A percentile compares a stretch with the other conserved stretches of the same genome.
These are phyloP conservation scores for Chytriomyces hyalinus DNA, from an alignment of 192 early-diverging fungal species.

Conservation along the genomic window DNA sequence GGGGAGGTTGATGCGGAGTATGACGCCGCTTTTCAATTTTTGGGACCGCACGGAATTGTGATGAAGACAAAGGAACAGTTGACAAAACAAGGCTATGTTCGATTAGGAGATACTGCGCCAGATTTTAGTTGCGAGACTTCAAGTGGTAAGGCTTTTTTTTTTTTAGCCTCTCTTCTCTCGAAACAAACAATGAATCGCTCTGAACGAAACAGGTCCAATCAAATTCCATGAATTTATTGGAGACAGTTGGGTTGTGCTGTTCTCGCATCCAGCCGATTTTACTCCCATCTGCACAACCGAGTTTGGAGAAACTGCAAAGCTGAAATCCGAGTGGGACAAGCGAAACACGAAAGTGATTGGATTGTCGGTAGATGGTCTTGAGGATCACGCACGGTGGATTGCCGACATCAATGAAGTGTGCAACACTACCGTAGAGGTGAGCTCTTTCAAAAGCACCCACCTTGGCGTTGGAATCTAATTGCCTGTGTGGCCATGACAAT, in stretches of 20 bases:
- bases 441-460: not conserved
- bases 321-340: slow-evolving; percentile 74
- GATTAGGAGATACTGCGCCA: slow-evolving; percentile 53
- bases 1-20: not conserved
- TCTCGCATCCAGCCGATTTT: slow-evolving; percentile 97
- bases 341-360: slow-evolving; percentile 91
- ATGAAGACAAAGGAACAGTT: not conserved
- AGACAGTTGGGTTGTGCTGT: slow-evolving; percentile 89
- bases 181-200: too few species aligned
- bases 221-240: slow-evolving; percentile 89
- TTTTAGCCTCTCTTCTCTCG: too few species aligned
- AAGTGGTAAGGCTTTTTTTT: slow-evolving; percentile 17
- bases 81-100: slow-evolving; percentile 9
- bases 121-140: slow-evolving; percentile 87
- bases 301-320: slow-evolving; percentile 86
- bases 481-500: too few species aligned
- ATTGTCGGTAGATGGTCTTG: slow-evolving; percentile 86
- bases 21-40: slow-evolving; percentile 2
- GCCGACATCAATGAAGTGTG: slow-evolving; percentile 80
- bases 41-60: not conserved
- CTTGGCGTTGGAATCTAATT: not conserved
- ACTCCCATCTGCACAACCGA: slow-evolving; percentile 98
- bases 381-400: slow-evolving; percentile 84
- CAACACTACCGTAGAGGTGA: not conserved
- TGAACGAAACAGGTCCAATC: slow-evolving; percentile 64